A percentile compares a stretch with the other conserved stretches of the same genome.
phyloP scores from a whole-genome alignment of 2,329 filamentous ascomycete species.

The Trichoderma sp. region DNA sequence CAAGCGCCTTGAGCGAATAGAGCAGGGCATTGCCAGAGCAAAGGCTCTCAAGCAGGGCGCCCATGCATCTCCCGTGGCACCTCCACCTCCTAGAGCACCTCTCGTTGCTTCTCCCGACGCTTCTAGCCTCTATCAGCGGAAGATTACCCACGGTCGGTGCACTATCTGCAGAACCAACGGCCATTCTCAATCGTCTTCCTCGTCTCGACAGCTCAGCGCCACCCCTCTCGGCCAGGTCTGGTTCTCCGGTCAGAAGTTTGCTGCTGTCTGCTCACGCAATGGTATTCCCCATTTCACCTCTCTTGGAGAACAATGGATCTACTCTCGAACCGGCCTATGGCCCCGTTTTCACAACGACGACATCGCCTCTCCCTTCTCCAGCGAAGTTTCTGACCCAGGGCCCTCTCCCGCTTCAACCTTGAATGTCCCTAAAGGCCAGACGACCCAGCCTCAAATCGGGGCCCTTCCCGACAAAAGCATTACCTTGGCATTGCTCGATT shows the following conservation, averaged over 20 bases:
- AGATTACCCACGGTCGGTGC: conserved; percentile 12
- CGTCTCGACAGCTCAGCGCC: conserved; percentile 9
- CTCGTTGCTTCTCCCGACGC: conserved; percentile 18
- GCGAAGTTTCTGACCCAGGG: neutral
- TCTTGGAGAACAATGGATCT: conserved; percentile 52
- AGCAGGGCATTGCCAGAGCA: conserved; percentile 40
- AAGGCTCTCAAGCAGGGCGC: conserved; percentile 3
- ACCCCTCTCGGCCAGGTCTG: conserved; percentile 44
- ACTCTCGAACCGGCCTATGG: conserved; percentile 46
- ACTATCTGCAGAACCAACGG: conserved; percentile 10
- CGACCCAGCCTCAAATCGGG: neutral
- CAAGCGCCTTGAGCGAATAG: conserved; percentile 46
- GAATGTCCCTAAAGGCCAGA: neutral
- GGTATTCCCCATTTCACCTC: conserved; percentile 54
- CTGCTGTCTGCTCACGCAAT: conserved; percentile 50
- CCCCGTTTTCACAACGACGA: conserved; percentile 32
- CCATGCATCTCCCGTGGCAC: neutral
- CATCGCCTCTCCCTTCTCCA: neutral
- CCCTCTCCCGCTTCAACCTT: neutral
- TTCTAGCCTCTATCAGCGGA: neutral
- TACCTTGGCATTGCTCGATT: conserved; percentile 34
- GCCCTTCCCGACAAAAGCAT: conserved; percentile 44
- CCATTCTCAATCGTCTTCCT: neutral
- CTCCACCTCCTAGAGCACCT: conserved; percentile 1
- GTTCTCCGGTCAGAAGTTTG: conserved; percentile 52